Evolutionary conservation across 805 yeast species (phyloP).

Genomic region (Saccharomycopsis selenospora): DNA sequence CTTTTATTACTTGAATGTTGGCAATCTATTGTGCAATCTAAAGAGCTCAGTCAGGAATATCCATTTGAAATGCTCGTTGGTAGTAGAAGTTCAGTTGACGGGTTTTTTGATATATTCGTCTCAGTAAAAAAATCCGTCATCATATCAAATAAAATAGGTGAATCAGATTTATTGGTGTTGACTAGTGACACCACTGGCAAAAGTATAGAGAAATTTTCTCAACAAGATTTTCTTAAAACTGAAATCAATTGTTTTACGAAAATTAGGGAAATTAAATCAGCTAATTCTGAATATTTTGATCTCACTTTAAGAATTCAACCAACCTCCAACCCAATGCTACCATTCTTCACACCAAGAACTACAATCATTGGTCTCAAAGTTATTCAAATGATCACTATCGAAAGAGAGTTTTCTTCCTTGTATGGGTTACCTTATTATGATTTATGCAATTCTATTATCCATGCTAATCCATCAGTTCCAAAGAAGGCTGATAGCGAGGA

Average conservation of each 20-base stretch:
- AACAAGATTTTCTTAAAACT: constrained; percentile 30
- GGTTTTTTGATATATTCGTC: constrained; percentile 81
- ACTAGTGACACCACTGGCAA: constrained; percentile 40
- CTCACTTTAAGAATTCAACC: constrained; percentile 64
- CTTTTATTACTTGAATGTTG: constrained; percentile 83
- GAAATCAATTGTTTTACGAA: constrained; percentile 68
- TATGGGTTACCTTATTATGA: constrained; percentile 80
- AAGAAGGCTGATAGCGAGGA: constrained; percentile 31
- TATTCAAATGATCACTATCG: constrained; percentile 84
- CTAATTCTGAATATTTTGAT: constrained; percentile 62
- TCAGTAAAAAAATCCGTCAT: constrained; percentile 50
- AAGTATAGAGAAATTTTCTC: constrained; percentile 25
- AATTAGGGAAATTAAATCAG: constrained; percentile 61
- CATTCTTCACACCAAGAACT: constrained; percentile 54
- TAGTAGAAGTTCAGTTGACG: constrained; percentile 74
- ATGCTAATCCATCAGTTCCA: constrained; percentile 53
- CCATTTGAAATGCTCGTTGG: constrained; percentile 71
- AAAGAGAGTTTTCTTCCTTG: constrained; percentile 83
- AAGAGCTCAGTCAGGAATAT: constrained; percentile 43
- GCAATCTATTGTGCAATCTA: constrained; percentile 77
- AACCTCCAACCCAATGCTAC: constrained; percentile 40
- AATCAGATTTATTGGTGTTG: constrained; percentile 67
- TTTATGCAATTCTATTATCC: constrained; percentile 54
- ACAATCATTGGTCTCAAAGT: constrained; percentile 63
- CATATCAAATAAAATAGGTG: constrained; percentile 50